These are phyloP conservation scores for Plenodomus tracheiphilus DNA, from an alignment of 2,329 filamentous ascomycete species.

Conservation along the genomic window DNA sequence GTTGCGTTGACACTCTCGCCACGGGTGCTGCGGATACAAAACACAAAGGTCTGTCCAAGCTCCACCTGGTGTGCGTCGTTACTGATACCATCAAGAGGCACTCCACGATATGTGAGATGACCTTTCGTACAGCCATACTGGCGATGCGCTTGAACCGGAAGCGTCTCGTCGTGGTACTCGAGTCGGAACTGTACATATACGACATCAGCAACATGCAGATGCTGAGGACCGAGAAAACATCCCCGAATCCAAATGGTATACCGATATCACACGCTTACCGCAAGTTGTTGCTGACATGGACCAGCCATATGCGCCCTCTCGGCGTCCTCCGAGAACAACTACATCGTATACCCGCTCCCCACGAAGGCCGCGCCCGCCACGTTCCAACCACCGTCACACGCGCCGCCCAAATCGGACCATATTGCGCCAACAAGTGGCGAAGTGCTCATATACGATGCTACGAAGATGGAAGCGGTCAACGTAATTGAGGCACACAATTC, in stretches of 20 bases:
- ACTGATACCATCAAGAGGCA: conserved; percentile 55
- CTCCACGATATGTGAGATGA: conserved; percentile 96
- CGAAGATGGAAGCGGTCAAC: conserved; percentile 88
- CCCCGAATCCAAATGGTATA: conserved; percentile 79
- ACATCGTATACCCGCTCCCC: conserved; percentile 89
- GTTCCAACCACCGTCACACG: conserved; percentile 71
- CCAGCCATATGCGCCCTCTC: conserved; percentile 87
- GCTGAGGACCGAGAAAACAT: conserved; percentile 88
- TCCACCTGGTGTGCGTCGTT: not conserved
- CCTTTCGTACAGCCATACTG: conserved; percentile 93
- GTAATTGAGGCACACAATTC: conserved; percentile 94
- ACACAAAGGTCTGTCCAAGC: conserved; percentile 75
- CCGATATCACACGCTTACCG: conserved; percentile 2
- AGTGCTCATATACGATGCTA: conserved; percentile 88
- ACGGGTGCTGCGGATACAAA: conserved; percentile 90
- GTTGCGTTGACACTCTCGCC: conserved; percentile 93
- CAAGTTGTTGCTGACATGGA: conserved; percentile 16
- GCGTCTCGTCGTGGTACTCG: conserved; percentile 86
- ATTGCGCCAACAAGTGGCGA: conserved; percentile 86
- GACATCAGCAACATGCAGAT: conserved; percentile 99
- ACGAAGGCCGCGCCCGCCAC: conserved; percentile 59
- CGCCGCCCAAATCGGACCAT: conserved; percentile 75
- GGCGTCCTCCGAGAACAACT: conserved; percentile 93
- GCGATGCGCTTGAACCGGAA: conserved; percentile 94
- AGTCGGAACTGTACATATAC: conserved; percentile 97